phyloP scores from a whole-genome alignment of 2,329 filamentous ascomycete species.

The Trichoderma gracile region DNA sequence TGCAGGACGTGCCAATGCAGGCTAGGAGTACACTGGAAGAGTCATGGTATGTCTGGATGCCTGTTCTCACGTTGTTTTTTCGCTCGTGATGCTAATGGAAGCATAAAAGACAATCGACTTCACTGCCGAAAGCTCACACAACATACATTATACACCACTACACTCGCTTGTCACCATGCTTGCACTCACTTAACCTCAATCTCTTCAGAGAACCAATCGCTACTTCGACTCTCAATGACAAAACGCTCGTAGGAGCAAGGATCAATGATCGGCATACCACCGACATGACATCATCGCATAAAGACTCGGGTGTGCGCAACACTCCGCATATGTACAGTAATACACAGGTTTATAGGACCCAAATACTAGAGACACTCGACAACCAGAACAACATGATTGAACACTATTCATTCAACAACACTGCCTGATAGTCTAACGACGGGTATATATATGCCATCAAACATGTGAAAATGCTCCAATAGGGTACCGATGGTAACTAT shows the following conservation, averaged over 20 bases:
- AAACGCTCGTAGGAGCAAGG: background rate
- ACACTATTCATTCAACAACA: background rate
- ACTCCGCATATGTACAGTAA: background rate
- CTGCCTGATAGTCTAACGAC: background rate
- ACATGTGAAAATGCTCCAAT: background rate
- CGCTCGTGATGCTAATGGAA: background rate
- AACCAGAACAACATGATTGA: background rate
- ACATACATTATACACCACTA: background rate
- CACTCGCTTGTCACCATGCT: background rate
- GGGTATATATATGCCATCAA: conserved; percentile 11
- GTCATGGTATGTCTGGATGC: conserved; percentile 16
- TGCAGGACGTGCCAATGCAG: background rate
- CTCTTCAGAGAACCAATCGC: background rate
- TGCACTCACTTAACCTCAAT: background rate
- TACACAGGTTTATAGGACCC: background rate
- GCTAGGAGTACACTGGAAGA: background rate
- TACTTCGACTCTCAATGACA: background rate
- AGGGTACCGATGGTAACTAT: background rate
- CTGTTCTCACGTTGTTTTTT: background rate
- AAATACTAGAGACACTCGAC: background rate
- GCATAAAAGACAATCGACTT: background rate
- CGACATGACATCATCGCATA: background rate
- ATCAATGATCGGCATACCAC: too few relatives aligned
- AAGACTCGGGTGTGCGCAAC: background rate
- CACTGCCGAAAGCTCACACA: background rate